phyloP scores from a whole-genome alignment of 176 grass and related monocot genomes.

The Thalia dealbata region DNA sequence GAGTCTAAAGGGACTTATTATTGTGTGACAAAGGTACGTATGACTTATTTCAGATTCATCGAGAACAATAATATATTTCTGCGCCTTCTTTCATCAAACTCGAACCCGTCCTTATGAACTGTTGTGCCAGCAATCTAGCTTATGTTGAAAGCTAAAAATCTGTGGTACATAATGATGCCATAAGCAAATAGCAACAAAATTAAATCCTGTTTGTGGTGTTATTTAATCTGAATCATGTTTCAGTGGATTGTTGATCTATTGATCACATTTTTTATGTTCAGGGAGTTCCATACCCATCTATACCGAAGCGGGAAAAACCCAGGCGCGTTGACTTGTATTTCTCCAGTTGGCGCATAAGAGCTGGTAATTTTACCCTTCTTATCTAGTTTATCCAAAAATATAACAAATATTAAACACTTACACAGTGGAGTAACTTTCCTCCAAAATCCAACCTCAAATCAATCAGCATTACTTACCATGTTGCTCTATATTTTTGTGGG shows the following conservation, averaged over 20 bases:
- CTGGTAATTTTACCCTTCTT: slow-evolving; percentile 41
- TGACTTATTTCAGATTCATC: background rate
- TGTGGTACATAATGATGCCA: too few species aligned
- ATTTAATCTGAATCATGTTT: background rate
- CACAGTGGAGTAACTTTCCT: background rate
- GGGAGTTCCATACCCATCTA: slow-evolving; percentile 73
- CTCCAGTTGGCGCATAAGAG: slow-evolving; percentile 89
- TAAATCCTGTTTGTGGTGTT: background rate
- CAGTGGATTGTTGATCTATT: background rate
- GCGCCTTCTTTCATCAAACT: background rate
- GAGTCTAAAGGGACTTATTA: slow-evolving; percentile 75
- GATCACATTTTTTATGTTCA: slow-evolving; percentile 13
- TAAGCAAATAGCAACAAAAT: too few species aligned
- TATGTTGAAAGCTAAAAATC: too few species aligned
- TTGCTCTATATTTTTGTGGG: too few species aligned
- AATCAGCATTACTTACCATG: too few species aligned
- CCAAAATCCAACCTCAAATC: too few species aligned
- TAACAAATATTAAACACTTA: background rate
- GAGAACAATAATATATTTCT: background rate
- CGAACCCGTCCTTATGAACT: background rate
- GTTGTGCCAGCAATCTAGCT: background rate
- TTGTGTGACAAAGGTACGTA: slow-evolving; percentile 85
- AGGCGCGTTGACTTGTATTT: slow-evolving; percentile 90
- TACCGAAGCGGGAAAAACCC: slow-evolving; percentile 81
- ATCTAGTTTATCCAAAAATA: background rate